These are phyloP conservation scores for Aspergillus leporis DNA, from an alignment of 495 filamentous ascomycete genomes.

Conservation along the genomic window DNA sequence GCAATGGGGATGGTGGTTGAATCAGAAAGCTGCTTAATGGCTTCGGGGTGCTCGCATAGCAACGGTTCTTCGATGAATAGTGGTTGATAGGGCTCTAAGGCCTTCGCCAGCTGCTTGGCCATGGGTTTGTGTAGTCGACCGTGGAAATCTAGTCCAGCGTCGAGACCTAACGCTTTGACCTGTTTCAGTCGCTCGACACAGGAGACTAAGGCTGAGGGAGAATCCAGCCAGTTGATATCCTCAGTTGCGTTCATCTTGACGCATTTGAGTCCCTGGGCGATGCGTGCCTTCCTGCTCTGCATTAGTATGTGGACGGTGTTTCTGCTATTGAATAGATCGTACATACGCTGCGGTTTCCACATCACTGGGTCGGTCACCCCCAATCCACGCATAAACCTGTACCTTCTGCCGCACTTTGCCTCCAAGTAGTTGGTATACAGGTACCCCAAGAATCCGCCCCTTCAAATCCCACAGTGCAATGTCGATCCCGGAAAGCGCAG, in stretches of 20 bases:
- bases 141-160: conserved; percentile 77
- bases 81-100: conserved; percentile 68
- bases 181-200: conserved; percentile 68
- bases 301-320: not conserved
- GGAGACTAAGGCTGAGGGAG: conserved; percentile 60
- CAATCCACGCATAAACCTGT: conserved; percentile 85
- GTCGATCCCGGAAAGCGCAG: conserved; percentile 74
- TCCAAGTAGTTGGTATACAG: conserved; percentile 72
- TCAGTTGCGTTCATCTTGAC: conserved; percentile 87
- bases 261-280: conserved; percentile 69
- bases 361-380: conserved; percentile 75
- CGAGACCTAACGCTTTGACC: conserved; percentile 72
- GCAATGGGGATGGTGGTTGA: conserved; percentile 69
- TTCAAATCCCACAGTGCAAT: conserved; percentile 86
- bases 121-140: conserved; percentile 78
- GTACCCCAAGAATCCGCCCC: conserved; percentile 58
- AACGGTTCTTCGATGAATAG: conserved; percentile 82
- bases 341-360: conserved; percentile 58
- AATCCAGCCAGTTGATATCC: conserved; percentile 80
- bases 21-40: conserved; percentile 65
- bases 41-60: conserved; percentile 69
- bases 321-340: not conserved
- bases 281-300: conserved; percentile 51
- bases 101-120: conserved; percentile 77
- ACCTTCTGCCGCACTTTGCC: conserved; percentile 74